Conservation (phyloP, 2,329 filamentous ascomycete species). For the Phialophora expanda region DNA sequence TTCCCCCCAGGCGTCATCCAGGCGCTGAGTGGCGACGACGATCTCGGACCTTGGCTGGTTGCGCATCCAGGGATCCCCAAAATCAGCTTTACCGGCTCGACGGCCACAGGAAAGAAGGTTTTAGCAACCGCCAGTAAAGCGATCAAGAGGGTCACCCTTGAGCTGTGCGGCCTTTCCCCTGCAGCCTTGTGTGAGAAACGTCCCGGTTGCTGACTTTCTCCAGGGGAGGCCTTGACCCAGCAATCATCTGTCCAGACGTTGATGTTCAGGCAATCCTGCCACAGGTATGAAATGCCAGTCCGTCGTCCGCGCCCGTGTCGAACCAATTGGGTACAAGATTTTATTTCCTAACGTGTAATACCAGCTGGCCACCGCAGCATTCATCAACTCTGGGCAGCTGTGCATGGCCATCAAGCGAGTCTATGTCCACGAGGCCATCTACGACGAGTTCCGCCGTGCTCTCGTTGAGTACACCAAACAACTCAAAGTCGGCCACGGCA, state of each 20-base stretch:
- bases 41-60: not conserved
- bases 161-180: not conserved
- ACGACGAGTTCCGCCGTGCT: conserved; percentile 54
- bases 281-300: not conserved
- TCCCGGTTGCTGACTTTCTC: not conserved
- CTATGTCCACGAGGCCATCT: conserved; percentile 63
- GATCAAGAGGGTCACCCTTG: conserved; percentile 1
- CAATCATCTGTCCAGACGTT: conserved; percentile 1
- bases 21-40: conserved; percentile 6
- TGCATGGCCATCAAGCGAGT: conserved; percentile 61
- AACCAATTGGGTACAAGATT: too few species aligned
- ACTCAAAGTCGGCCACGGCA: not conserved
- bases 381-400: conserved; percentile 64
- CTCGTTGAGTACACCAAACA: conserved; percentile 46
- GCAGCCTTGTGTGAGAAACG: not conserved
- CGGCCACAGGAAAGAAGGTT: conserved; percentile 64
- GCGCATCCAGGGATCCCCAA: conserved; percentile 53
- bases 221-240: not conserved
- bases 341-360: too few species aligned
- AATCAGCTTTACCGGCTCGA: conserved; percentile 68
- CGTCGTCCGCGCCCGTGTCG: too few species aligned
- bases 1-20: conserved; percentile 9
- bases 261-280: not conserved
- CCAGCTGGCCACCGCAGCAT: conserved; percentile 53
- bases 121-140: conserved; percentile 57